A percentile compares a stretch with the other conserved stretches of the same genome.
Conservation (phyloP, 352 stramenopile species). For the Globisporangium acanthophoron region DNA sequence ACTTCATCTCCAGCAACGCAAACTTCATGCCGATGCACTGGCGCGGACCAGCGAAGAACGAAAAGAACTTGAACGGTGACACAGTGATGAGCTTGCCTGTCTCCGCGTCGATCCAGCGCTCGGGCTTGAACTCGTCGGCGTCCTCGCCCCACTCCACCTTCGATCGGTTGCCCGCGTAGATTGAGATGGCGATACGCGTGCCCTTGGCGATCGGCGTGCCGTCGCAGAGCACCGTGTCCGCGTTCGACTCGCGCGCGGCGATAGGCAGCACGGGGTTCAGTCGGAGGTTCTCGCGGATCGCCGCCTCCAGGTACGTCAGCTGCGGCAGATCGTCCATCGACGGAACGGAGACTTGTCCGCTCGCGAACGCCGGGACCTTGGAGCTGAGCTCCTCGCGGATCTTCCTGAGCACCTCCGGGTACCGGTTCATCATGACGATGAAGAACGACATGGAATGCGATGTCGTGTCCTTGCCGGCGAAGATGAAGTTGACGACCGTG, state of each 20-base stretch:
- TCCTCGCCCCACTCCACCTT: constrained; percentile 25
- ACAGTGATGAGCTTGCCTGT: constrained; percentile 12
- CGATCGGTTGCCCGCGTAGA: constrained; percentile 23
- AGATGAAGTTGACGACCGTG: constrained; percentile 56
- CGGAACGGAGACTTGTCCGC: not conserved
- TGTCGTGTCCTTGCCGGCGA: constrained; percentile 25
- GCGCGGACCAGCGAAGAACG: constrained; percentile 37
- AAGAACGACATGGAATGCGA: constrained; percentile 38
- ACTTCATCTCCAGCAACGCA: constrained; percentile 46
- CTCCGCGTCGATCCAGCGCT: constrained; percentile 32
- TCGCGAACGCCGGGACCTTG: constrained; percentile 1
- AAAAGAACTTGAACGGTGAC: constrained; percentile 33
- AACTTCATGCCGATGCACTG: constrained; percentile 37
- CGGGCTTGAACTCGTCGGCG: constrained; percentile 32
- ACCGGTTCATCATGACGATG: constrained; percentile 33
- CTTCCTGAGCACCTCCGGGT: constrained; percentile 31
- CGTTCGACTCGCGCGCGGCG: constrained; percentile 12
- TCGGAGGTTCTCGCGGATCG: constrained; percentile 15
- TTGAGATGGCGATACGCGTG: constrained; percentile 13
- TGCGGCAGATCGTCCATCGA: constrained; percentile 8
- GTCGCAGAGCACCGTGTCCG: constrained; percentile 26
- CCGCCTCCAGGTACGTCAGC: constrained; percentile 3
- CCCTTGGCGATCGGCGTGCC: constrained; percentile 19
- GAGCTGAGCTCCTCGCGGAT: constrained; percentile 21
- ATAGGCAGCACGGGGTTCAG: constrained; percentile 2